These are phyloP conservation scores for Termitomyces sp. DNA, from an alignment of 768 basidiomycete species.

Conservation along the genomic window DNA sequence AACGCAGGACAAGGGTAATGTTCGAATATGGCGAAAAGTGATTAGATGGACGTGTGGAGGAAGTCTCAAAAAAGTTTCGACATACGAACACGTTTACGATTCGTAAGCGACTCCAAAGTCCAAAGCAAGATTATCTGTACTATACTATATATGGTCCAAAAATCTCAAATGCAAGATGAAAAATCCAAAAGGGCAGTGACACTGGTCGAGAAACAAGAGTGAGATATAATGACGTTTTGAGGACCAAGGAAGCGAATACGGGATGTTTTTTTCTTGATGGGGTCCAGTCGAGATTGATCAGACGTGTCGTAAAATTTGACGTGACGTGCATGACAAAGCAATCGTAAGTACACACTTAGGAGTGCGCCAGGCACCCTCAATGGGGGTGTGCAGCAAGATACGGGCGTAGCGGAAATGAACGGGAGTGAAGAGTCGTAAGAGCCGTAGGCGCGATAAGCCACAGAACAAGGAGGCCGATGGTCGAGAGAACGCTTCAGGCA, in stretches of 20 bases:
- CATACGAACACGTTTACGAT: neutral
- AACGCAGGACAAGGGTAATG: neutral
- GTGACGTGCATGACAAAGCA: neutral
- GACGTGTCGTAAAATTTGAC: neutral
- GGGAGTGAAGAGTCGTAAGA: neutral
- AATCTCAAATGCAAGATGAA: neutral
- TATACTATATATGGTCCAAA: neutral
- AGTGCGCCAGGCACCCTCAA: neutral
- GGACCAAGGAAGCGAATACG: neutral
- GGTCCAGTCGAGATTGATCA: neutral
- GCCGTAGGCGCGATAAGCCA: neutral
- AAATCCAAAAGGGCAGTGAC: neutral
- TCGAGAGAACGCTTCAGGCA: neutral
- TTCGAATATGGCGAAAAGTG: neutral
- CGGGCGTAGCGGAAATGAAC: neutral
- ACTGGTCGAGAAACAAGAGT: neutral
- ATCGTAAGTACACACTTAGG: neutral
- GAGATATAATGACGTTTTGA: neutral
- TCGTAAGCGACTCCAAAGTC: neutral
- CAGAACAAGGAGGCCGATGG: neutral
- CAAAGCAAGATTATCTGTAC: neutral
- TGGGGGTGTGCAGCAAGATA: neutral
- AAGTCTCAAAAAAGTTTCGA: neutral
- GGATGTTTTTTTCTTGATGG: neutral
- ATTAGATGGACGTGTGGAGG: neutral